Evolutionary conservation across 179 eudicot species (phyloP).

Genomic region (Carnegiea gigantea): DNA sequence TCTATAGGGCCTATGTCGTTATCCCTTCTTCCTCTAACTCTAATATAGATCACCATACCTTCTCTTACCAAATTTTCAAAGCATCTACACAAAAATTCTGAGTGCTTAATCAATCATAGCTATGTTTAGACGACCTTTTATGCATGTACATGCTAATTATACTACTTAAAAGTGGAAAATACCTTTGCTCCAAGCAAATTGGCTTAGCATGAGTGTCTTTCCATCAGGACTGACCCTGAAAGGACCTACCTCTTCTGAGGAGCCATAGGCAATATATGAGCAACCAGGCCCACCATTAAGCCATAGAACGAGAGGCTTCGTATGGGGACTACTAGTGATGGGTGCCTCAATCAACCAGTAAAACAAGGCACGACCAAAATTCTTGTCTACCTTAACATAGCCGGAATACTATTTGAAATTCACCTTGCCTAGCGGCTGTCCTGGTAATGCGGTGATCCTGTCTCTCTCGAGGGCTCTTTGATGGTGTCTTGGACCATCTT

Average conservation of each 20-base stretch:
- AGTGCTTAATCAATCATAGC: too few species aligned
- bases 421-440: slow-evolving; percentile 35
- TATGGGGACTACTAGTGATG: neutral
- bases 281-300: slow-evolving; percentile 69
- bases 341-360: slow-evolving; percentile 52
- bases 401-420: slow-evolving; percentile 46
- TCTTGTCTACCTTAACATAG: slow-evolving; percentile 46
- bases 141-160: too few species aligned
- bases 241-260: slow-evolving; percentile 59
- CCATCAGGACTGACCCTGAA: slow-evolving; percentile 58
- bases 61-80: too few species aligned
- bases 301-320: slow-evolving; percentile 56
- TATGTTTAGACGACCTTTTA: too few species aligned
- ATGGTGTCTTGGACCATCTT: neutral
- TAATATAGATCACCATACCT: too few species aligned
- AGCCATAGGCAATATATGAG: slow-evolving; percentile 58
- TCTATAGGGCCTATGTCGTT: too few species aligned
- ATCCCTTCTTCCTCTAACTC: too few species aligned
- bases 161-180: neutral
- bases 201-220: slow-evolving; percentile 37
- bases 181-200: slow-evolving; percentile 62
- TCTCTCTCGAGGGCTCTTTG: slow-evolving; percentile 22
- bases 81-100: too few species aligned
- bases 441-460: slow-evolving; percentile 42
- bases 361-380: slow-evolving; percentile 42